These are phyloP conservation scores for Euphrasia confusa DNA, from an alignment of 257 asterid genomes.

Conservation along the genomic window DNA sequence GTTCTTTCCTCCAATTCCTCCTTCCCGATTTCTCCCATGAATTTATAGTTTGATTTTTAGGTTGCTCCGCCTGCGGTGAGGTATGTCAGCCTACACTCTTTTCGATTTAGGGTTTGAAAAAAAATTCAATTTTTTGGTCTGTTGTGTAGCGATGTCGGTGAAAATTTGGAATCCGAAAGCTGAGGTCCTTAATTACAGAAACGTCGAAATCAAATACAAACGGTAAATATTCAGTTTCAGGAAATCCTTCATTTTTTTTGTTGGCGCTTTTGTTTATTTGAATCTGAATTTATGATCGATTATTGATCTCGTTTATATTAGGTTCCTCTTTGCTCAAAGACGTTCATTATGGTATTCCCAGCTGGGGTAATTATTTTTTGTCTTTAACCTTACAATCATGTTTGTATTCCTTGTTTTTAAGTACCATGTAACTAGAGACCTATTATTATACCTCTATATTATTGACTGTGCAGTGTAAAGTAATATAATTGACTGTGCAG, in stretches of 20 bases:
- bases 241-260: background rate
- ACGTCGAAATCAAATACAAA: conserved; percentile 39
- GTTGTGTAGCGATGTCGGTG: no score
- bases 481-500: conserved; percentile 51
- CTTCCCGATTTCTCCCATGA: no score
- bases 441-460: conserved; percentile 15
- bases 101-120: no score
- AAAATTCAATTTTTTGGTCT: no score
- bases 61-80: no score
- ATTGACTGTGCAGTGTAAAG: no score
- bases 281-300: conserved; percentile 3
- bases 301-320: conserved; percentile 26
- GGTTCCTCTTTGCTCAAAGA: conserved; percentile 79
- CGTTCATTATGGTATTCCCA: conserved; percentile 87
- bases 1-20: no score
- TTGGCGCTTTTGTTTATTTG: conserved; percentile 13
- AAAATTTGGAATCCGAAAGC: no score
- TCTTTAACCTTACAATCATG: conserved; percentile 19
- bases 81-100: no score
- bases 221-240: conserved; percentile 42
- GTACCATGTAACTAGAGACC: conserved; percentile 16
- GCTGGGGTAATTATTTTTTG: conserved; percentile 70
- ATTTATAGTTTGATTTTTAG: no score
- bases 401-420: conserved; percentile 11
- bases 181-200: no score